Evolutionary conservation across 202 grass and related monocot species (phyloP), one percentile per base, ranked within the genome.

Genomic region (Miscanthus sacchariflorus): DNA sequence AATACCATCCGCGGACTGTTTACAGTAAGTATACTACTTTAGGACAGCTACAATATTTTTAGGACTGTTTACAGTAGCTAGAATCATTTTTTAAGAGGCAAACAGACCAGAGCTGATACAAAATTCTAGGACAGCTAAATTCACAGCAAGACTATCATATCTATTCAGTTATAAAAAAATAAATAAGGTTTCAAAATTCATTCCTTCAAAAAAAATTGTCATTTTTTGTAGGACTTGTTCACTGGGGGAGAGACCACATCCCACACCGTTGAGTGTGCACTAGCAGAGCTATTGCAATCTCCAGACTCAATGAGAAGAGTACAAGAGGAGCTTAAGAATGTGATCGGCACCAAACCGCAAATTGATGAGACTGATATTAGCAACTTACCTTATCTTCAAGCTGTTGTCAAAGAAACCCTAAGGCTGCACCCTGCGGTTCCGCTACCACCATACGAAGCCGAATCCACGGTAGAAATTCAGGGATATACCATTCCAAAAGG

Each of bases 391-490:
- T 91, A 78, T n/a, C 89, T 91, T 12, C 81, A 91, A 77, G 90
- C 90, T 9, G 76, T 91, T 1, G 33, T 91, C 9, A 91, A 91
- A 15, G 90, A 91, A 73, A 88, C 85, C 27, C 56, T 91, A 2
- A 15, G 86, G 19, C 76, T 91, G 4, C 90, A 91, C 13, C 86
- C 90, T 49, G 81, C 85, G 0, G 81, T 13, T 7, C 90, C 85
- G 7, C 69, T 88, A 8, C 69, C 84, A 15, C 90, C 81, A 21
- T 82, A 63, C 0, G 71, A 80, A 3, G 82, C 86, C 4, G 76
- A 72, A 33, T 21, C 77, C 24, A 71, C 76, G 0, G 76, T 85
- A 7, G 48, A 91, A 46, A 12, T 88, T 17, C 39, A 49, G 6
- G 71, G 86, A 11, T 91, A 85, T 54, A 50, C 48, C 12, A 85